phyloP scores from a whole-genome alignment of 805 yeast genomes.

The Komagataella phaffii region DNA sequence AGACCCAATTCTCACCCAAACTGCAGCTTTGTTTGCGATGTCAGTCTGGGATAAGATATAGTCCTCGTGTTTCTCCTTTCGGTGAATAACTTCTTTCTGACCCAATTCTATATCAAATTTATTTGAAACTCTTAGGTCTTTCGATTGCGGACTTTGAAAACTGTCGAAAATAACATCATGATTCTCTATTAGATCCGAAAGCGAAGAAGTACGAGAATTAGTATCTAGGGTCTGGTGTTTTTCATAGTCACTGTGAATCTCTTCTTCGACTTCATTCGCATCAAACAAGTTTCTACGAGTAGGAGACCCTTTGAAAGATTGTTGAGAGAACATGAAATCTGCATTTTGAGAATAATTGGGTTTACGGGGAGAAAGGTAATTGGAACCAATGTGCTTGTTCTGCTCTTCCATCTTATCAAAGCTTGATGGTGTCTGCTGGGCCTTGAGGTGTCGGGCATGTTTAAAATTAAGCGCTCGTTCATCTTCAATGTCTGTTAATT shows the following conservation, averaged over 20 bases:
- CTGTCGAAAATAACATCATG: not conserved
- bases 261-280: not conserved
- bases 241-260: not conserved
- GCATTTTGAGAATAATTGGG: not conserved
- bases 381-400: not conserved
- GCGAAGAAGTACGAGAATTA: not conserved
- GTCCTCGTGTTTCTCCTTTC: not conserved
- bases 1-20: slow-evolving; percentile 6
- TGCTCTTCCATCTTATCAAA: not conserved
- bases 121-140: not conserved
- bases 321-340: not conserved
- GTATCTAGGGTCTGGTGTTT: not conserved
- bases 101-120: not conserved
- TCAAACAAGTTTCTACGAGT: not conserved
- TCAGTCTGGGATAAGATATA: not conserved
- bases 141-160: not conserved
- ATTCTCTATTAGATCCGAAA: not conserved
- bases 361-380: not conserved
- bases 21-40: not conserved
- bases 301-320: not conserved
- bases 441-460: not conserved
- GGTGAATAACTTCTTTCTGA: not conserved
- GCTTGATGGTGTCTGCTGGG: not conserved
- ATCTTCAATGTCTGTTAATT: slow-evolving; percentile 15
- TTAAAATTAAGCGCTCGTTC: slow-evolving; percentile 2